Percentiles rank a stretch among this genome's conserved stretches.
phyloP scores from a whole-genome alignment of 805 yeast species.

The Lachancea quebecensis region DNA sequence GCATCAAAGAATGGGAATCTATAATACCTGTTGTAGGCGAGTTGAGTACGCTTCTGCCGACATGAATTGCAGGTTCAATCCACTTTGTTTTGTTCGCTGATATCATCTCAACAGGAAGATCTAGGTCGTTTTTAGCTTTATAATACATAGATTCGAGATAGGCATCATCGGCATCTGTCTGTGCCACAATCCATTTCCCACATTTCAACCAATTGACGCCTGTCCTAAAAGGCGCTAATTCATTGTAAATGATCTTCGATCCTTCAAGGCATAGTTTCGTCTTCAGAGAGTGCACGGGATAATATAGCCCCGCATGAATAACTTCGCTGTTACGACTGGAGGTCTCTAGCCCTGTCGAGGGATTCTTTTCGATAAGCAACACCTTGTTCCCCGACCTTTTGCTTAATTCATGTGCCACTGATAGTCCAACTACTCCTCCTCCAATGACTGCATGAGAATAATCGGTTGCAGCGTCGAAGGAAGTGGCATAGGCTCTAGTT shows the following conservation, averaged over 20 bases:
- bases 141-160: constrained; percentile 48
- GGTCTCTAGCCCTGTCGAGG: constrained; percentile 66
- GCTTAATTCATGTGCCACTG: constrained; percentile 67
- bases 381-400: constrained; percentile 43
- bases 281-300: constrained; percentile 62
- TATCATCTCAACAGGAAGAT: constrained; percentile 55
- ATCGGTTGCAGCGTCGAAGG: constrained; percentile 30
- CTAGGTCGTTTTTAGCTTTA: constrained; percentile 41
- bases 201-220: constrained; percentile 56
- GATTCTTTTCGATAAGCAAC: constrained; percentile 62
- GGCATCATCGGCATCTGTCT: constrained; percentile 53
- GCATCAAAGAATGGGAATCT: constrained; percentile 71
- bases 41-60: constrained; percentile 51
- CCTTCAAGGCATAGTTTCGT: constrained; percentile 70
- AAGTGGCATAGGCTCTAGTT: background rate
- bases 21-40: constrained; percentile 84
- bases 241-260: constrained; percentile 56
- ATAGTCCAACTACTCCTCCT: constrained; percentile 79
- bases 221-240: constrained; percentile 32
- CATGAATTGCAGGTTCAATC: constrained; percentile 62
- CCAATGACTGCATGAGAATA: constrained; percentile 72
- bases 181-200: constrained; percentile 89
- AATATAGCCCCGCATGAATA: constrained; percentile 84
- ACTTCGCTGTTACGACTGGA: constrained; percentile 90
- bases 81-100: constrained; percentile 37